These are phyloP conservation scores for Hypoxylon sp. DNA, from an alignment of 2,329 filamentous ascomycete genomes.

Conservation along the genomic window DNA sequence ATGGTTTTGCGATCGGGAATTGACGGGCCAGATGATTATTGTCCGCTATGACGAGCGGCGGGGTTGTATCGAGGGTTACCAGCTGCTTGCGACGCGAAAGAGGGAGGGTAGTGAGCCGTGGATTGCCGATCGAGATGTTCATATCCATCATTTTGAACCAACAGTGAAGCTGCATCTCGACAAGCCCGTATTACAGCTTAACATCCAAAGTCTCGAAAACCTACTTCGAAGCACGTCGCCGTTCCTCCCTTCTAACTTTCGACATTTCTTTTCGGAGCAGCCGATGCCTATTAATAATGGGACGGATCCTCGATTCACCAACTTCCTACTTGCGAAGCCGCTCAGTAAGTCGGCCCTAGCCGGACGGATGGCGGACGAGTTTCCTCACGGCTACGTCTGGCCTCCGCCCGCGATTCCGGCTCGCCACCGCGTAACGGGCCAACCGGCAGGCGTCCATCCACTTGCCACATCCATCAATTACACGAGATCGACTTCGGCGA, in stretches of 20 bases:
- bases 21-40: constrained; percentile 78
- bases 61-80: constrained; percentile 82
- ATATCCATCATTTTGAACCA: constrained; percentile 78
- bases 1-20: constrained; percentile 82
- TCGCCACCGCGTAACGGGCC: constrained; percentile 57
- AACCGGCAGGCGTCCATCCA: constrained; percentile 37
- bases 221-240: constrained; percentile 31
- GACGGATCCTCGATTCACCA: constrained; percentile 65
- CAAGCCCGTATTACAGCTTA: constrained; percentile 72
- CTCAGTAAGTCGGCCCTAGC: constrained; percentile 49
- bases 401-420: constrained; percentile 77
- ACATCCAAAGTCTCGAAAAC: constrained; percentile 41
- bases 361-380: constrained; percentile 44
- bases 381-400: constrained; percentile 71
- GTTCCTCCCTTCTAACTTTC: constrained; percentile 16
- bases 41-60: constrained; percentile 77
- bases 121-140: constrained; percentile 69
- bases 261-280: constrained; percentile 59
- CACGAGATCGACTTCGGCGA: constrained; percentile 40
- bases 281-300: constrained; percentile 60
- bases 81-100: constrained; percentile 72
- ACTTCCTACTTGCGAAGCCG: constrained; percentile 72
- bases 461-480: constrained; percentile 26
- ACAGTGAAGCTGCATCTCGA: constrained; percentile 76
- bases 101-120: constrained; percentile 67